A percentile compares a stretch with the other conserved stretches of the same genome.
These are phyloP conservation scores for Sherardia arvensis DNA, from an alignment of 257 asterid genomes.

Conservation along the genomic window DNA sequence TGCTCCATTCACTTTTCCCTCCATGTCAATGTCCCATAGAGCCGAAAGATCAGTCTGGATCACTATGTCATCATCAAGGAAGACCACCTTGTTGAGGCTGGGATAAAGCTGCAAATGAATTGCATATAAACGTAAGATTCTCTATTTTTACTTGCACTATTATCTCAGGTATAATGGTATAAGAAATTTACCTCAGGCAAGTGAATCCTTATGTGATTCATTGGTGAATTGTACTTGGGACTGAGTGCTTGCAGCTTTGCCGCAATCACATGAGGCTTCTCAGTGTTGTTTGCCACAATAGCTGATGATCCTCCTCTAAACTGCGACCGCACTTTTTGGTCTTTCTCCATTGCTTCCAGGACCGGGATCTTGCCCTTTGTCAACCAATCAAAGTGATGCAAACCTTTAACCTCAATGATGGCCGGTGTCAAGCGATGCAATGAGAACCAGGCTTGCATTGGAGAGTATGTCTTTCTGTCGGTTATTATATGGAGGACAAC, in stretches of 20 bases:
- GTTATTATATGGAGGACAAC: slow-evolving; percentile 77
- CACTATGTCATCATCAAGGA: slow-evolving; percentile 90
- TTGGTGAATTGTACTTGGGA: slow-evolving; percentile 81
- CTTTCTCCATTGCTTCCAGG: slow-evolving; percentile 97
- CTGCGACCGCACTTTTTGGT: slow-evolving; percentile 63
- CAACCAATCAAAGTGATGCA: slow-evolving; percentile 95
- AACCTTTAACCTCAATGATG: slow-evolving; percentile 71
- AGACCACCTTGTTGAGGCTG: slow-evolving; percentile 65
- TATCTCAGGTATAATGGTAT: slow-evolving; percentile 9
- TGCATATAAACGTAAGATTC: not conserved
- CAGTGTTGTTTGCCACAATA: slow-evolving; percentile 73
- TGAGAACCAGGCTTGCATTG: slow-evolving; percentile 99
- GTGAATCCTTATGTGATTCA: slow-evolving; percentile 92
- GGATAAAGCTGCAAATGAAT: slow-evolving; percentile 75
- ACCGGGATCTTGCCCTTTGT: slow-evolving; percentile 88
- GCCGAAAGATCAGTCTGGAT: slow-evolving; percentile 88
- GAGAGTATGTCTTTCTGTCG: slow-evolving; percentile 73
- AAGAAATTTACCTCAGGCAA: slow-evolving; percentile 69
- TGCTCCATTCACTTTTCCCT: slow-evolving; percentile 91
- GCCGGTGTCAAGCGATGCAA: slow-evolving; percentile 71
- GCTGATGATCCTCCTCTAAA: slow-evolving; percentile 93
- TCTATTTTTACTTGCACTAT: not conserved
- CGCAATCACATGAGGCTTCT: slow-evolving; percentile 67
- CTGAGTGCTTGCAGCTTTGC: slow-evolving; percentile 94
- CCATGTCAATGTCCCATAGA: slow-evolving; percentile 87